Evolutionary conservation across 2,329 filamentous ascomycete genomes (phyloP), one percentile per base, ranked within the genome.

Genomic region (Ambrosiella xylebori): DNA sequence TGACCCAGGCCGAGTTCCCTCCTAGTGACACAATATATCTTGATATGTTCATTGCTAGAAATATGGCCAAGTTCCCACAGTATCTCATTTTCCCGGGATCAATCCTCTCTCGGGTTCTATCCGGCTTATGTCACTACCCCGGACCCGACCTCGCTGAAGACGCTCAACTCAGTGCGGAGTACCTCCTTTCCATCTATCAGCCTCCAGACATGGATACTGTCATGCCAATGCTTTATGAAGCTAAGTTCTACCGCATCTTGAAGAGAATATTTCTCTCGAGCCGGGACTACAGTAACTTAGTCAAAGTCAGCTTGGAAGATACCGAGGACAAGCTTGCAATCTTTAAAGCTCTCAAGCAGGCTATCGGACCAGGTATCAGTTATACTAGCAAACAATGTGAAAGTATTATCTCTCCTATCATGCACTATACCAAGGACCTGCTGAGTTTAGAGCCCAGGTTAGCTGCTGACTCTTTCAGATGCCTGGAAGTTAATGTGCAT

Each of bases 41-140:
- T 50, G 89, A 98, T 70, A 98, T 98, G 89, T 98, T 98, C 66
- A 86, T 98, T 66, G 91, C 93, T 15, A 82, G 93, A 58, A 98
- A 95, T 67, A 73, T 98, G 54, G 88, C 94, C 2, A 98, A 98
- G 68, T 98, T 95, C 66, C 89, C 90, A 0, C 91, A 97, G 67
- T 96, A 96, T 65, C 83, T 98, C 55, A 78, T 97, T 9, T 80
- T 98, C 52, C 86, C 91, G 0, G 93, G 90, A 15, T 89, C 87
- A 1, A 85, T 86, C 1, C 75, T 98, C 0, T 87, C 89, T 60
- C 83, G 82, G 60, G 84, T 96, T 8, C 76, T 98, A 35, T 75
- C 81, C 41, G 85, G 89, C 1, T 76, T 98, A 3, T 98, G 93
- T 72, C 80, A 84, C 61, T 95, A 89, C 64, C 89, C 90, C 0